Conservation (phyloP, 768 basidiomycete genomes). For the Ephemerocybe angulata region DNA sequence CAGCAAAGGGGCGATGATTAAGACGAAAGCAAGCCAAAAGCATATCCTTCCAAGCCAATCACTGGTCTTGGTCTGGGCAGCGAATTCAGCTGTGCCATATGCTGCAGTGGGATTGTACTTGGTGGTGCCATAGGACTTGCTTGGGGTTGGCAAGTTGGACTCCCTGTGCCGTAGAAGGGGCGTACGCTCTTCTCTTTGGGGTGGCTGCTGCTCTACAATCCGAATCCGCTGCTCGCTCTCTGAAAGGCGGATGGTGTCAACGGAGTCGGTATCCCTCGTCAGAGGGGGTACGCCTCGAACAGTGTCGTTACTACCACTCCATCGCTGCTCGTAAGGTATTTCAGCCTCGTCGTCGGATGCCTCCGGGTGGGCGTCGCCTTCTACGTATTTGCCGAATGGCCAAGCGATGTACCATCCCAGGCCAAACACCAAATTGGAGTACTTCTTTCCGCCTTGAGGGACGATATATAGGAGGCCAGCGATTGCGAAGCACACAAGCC, state of each 20-base stretch:
- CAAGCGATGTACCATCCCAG: conserved; percentile 95
- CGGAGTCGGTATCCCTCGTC: conserved; percentile 13
- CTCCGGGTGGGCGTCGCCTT: conserved; percentile 53
- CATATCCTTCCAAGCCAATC: conserved; percentile 66
- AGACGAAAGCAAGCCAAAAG: conserved; percentile 78
- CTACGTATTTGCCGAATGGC: conserved; percentile 99
- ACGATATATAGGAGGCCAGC: conserved; percentile 67
- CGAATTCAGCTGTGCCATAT: conserved; percentile 26
- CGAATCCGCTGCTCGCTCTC: not conserved
- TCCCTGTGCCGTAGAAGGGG: conserved; percentile 32
- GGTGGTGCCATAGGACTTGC: conserved; percentile 72
- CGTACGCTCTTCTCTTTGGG: conserved; percentile 49
- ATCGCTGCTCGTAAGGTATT: conserved; percentile 20
- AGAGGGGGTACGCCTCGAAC: conserved; percentile 32
- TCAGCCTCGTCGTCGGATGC: conserved; percentile 33
- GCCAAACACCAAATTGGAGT: conserved; percentile 83
- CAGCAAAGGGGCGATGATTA: conserved; percentile 85
- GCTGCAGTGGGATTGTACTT: conserved; percentile 27
- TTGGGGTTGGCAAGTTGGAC: conserved; percentile 34
- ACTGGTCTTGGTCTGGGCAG: conserved; percentile 31
- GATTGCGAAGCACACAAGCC: conserved; percentile 62
- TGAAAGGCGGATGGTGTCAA: conserved; percentile 14
- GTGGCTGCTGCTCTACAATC: conserved; percentile 20
- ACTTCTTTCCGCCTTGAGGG: conserved; percentile 79
- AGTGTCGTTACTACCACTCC: conserved; percentile 34